Evolutionary conservation across 768 basidiomycete genomes (phyloP).

Genomic region (Boletus patriciae): DNA sequence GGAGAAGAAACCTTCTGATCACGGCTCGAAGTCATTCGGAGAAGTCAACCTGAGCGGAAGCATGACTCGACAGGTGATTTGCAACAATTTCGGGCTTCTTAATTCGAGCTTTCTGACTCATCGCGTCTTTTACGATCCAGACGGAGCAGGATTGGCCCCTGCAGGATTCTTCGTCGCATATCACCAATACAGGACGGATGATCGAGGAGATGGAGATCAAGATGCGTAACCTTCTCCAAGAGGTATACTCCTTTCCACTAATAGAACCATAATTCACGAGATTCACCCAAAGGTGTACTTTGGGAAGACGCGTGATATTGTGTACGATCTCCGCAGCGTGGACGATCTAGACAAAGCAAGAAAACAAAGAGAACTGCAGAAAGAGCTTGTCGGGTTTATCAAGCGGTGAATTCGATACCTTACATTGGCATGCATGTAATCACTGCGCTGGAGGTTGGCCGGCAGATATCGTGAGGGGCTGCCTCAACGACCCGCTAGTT

Average conservation of each 20-base stretch:
- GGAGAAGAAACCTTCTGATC: conserved; percentile 41
- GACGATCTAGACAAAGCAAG: conserved; percentile 83
- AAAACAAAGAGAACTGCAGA: conserved; percentile 82
- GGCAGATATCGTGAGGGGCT: background rate
- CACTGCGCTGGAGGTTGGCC: conserved; percentile 1
- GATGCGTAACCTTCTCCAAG: conserved; percentile 93
- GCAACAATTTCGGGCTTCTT: conserved; percentile 7
- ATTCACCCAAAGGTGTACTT: conserved; percentile 72
- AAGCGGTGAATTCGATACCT: conserved; percentile 50
- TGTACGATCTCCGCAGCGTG: conserved; percentile 86
- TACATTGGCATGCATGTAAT: conserved; percentile 11
- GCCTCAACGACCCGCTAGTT: conserved; percentile 27
- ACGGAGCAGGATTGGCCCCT: conserved; percentile 85
- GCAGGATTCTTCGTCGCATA: conserved; percentile 79
- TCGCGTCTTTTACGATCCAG: conserved; percentile 40
- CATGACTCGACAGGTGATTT: conserved; percentile 91
- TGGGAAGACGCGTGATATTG: conserved; percentile 94
- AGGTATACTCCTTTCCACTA: conserved; percentile 44
- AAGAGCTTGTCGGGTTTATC: conserved; percentile 85
- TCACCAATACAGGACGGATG: conserved; percentile 91
- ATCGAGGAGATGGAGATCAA: conserved; percentile 99
- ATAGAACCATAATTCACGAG: conserved; percentile 9
- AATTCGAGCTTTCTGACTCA: conserved; percentile 3
- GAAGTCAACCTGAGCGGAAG: conserved; percentile 88
- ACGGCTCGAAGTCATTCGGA: conserved; percentile 62